Evolutionary conservation across 139 green algal genomes (phyloP).

Genomic region (Closterium sp.): DNA sequence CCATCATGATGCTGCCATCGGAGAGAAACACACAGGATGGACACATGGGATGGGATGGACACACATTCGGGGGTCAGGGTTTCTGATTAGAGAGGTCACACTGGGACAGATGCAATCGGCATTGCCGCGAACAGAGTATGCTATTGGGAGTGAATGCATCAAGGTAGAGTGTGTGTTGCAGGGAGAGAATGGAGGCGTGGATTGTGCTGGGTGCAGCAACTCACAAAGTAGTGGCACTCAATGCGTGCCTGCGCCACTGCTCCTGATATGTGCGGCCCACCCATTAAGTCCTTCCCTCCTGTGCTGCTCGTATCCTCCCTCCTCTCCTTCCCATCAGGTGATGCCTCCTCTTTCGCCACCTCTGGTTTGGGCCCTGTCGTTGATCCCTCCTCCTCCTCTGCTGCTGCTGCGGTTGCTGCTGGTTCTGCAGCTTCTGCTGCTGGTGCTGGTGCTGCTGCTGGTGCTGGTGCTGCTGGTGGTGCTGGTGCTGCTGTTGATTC

Average conservation of each 20-base stretch:
- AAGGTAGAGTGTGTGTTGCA: background rate
- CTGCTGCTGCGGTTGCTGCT: background rate
- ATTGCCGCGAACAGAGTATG: background rate
- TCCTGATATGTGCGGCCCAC: conserved; percentile 3
- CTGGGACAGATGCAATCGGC: background rate
- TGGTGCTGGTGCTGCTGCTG: too few relatives aligned
- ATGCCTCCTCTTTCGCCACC: background rate
- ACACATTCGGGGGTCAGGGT: background rate
- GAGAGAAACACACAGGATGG: background rate
- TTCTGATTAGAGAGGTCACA: background rate
- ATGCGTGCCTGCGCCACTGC: conserved; percentile 61
- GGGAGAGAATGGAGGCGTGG: background rate
- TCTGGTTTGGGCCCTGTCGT: too few relatives aligned
- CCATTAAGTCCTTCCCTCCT: background rate
- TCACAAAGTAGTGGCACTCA: conserved; percentile 65
- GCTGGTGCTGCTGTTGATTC: background rate
- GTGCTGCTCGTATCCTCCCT: background rate
- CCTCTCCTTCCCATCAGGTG: background rate
- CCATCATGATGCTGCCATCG: conserved; percentile 15
- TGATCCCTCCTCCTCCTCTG: background rate
- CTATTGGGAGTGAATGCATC: background rate
- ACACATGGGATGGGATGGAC: too few relatives aligned
- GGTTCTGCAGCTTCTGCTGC: background rate
- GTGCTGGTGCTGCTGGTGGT: background rate
- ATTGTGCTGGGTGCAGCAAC: conserved; percentile 48